phyloP scores from a whole-genome alignment of 768 basidiomycete species.

The Boletus fagicola region DNA sequence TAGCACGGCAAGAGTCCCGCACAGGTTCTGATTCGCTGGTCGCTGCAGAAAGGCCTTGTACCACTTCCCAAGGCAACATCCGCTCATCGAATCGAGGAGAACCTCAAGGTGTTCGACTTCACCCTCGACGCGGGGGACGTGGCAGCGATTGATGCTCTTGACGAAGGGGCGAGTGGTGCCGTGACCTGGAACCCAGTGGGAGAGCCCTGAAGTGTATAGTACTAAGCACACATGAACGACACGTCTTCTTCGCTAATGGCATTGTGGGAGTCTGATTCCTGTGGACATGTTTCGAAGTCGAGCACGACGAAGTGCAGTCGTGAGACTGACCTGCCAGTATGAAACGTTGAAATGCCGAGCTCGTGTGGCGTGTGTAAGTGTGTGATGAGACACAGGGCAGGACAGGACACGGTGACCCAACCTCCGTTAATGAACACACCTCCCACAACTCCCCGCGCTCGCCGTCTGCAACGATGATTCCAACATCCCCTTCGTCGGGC shows the following conservation, averaged over 20 bases:
- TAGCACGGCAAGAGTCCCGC: slow-evolving; percentile 34
- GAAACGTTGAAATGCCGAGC: not conserved
- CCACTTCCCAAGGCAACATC: slow-evolving; percentile 79
- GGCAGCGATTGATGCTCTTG: slow-evolving; percentile 58
- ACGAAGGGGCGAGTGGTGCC: slow-evolving; percentile 66
- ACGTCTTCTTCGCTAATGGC: not conserved
- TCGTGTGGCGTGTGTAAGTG: slow-evolving; percentile 28
- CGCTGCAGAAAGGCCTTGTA: slow-evolving; percentile 51
- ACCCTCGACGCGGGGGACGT: slow-evolving; percentile 64
- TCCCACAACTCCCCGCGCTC: slow-evolving; percentile 9
- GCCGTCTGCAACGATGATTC: slow-evolving; percentile 27
- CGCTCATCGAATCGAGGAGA: slow-evolving; percentile 64
- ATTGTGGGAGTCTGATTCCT: not conserved
- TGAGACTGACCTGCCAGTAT: not conserved
- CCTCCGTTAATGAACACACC: slow-evolving; percentile 22
- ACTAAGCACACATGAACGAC: not conserved
- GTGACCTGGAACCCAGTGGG: slow-evolving; percentile 83
- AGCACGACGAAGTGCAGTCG: not conserved
- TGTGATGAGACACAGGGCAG: slow-evolving; percentile 7
- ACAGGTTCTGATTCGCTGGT: slow-evolving; percentile 53
- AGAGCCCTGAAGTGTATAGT: not conserved
- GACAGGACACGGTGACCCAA: not conserved
- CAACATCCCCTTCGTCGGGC: slow-evolving; percentile 7
- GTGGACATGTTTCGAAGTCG: not conserved
- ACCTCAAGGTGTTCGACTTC: slow-evolving; percentile 73